These are phyloP conservation scores for Aspergillus sp. DNA, from an alignment of 2,329 filamentous ascomycete species.

Conservation along the genomic window DNA sequence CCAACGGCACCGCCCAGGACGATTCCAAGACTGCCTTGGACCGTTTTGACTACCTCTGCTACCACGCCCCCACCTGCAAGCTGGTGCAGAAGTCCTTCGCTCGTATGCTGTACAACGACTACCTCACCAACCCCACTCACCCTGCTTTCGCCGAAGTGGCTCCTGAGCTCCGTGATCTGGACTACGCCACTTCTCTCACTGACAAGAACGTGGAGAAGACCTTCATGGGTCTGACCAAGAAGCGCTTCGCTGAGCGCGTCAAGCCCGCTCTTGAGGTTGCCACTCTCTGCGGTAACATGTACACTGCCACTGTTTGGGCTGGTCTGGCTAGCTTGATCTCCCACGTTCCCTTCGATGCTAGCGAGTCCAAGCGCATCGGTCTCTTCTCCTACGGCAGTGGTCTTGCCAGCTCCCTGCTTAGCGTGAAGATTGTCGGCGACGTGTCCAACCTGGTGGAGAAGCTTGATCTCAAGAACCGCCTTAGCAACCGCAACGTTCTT, in stretches of 20 bases:
- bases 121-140: slow-evolving; percentile 68
- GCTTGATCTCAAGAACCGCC: slow-evolving; percentile 68
- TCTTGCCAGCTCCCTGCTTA: slow-evolving; percentile 73
- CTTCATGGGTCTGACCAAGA: slow-evolving; percentile 82
- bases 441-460: slow-evolving; percentile 68
- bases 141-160: slow-evolving; percentile 73
- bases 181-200: slow-evolving; percentile 75
- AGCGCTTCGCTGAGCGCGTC: slow-evolving; percentile 78
- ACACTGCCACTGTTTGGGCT: slow-evolving; percentile 62
- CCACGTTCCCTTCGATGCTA: slow-evolving; percentile 62
- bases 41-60: slow-evolving; percentile 79
- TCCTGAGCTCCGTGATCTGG: slow-evolving; percentile 73
- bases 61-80: slow-evolving; percentile 87
- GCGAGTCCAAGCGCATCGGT: slow-evolving; percentile 71
- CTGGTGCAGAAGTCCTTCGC: slow-evolving; percentile 83
- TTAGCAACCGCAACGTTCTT: slow-evolving; percentile 67
- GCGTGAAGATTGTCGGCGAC: slow-evolving; percentile 65
- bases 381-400: slow-evolving; percentile 81
- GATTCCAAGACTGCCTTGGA: slow-evolving; percentile 66
- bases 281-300: slow-evolving; percentile 72
- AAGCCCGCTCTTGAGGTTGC: slow-evolving; percentile 72
- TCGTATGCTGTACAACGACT: slow-evolving; percentile 83
- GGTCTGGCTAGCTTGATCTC: slow-evolving; percentile 63
- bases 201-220: slow-evolving; percentile 86
- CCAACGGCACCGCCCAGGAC: slow-evolving; percentile 50